Evolutionary conservation across 371 early-diverging fungal genomes (phyloP).

Genomic region (Rhizopus arrhizus): DNA sequence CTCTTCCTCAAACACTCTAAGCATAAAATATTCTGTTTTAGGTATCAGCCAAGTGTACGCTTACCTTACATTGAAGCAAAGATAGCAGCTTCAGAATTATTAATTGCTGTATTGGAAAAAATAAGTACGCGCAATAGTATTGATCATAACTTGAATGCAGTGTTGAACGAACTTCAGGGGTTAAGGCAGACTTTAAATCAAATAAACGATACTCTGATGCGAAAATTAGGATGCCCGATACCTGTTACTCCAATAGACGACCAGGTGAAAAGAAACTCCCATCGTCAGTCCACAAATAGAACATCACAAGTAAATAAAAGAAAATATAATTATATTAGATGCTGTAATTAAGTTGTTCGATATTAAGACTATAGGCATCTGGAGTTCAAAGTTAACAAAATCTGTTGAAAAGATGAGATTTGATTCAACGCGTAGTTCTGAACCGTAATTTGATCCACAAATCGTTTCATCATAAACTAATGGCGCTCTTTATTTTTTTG

Average conservation of each 20-base stretch:
- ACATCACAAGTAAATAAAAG: conserved; percentile 21
- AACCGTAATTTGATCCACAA: not conserved
- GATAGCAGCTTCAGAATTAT: conserved; percentile 26
- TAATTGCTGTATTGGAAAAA: conserved; percentile 22
- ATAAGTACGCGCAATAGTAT: conserved; percentile 21
- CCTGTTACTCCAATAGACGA: not conserved
- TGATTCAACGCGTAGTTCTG: conserved; percentile 12
- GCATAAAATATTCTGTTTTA: not conserved
- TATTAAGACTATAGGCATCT: conserved; percentile 23
- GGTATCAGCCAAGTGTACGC: conserved; percentile 36
- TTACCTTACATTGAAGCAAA: conserved; percentile 35
- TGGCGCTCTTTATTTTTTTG: not conserved
- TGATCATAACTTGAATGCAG: conserved; percentile 4
- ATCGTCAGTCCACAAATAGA: conserved; percentile 8
- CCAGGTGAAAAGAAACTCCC: not conserved
- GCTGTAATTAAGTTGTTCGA: not conserved
- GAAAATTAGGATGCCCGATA: conserved; percentile 16
- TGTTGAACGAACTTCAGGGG: conserved; percentile 11
- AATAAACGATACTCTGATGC: conserved; percentile 24
- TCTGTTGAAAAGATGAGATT: conserved; percentile 26
- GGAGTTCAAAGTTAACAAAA: conserved; percentile 36
- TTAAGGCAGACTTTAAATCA: conserved; percentile 31
- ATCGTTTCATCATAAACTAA: not conserved
- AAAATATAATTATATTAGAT: too few species aligned
- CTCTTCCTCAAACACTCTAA: too few species aligned